Conservation (phyloP, 2,329 filamentous ascomycete species). For the Rugonectria rugulosa region DNA sequence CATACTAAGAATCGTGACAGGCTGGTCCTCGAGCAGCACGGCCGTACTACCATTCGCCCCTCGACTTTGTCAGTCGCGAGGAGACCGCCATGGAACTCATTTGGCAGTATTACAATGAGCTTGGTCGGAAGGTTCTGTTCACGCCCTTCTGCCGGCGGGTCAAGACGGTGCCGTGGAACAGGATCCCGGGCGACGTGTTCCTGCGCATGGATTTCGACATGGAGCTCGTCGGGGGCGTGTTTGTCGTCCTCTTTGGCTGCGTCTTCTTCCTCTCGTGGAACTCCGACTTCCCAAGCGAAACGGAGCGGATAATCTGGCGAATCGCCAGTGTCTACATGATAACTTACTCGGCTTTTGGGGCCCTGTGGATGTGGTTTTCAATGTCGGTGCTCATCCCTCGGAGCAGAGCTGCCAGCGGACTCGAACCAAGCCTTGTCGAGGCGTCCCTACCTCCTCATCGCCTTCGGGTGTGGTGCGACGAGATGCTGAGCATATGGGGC, state of each 20-base stretch:
- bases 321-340: slow-evolving; percentile 20
- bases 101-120: slow-evolving; percentile 24
- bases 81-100: slow-evolving; percentile 16
- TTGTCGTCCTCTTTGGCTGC: slow-evolving; percentile 19
- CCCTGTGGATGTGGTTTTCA: slow-evolving; percentile 16
- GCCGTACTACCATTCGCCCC: slow-evolving; percentile 11
- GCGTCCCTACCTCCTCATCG: background rate
- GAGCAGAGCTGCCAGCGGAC: background rate
- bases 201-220: slow-evolving; percentile 22
- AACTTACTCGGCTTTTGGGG: slow-evolving; percentile 6
- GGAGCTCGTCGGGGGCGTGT: slow-evolving; percentile 15
- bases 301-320: slow-evolving; percentile 16
- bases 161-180: slow-evolving; percentile 9
- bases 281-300: background rate
- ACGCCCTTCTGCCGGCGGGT: slow-evolving; percentile 18
- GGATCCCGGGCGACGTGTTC: slow-evolving; percentile 16
- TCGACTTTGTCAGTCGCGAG: slow-evolving; percentile 22
- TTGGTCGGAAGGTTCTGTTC: slow-evolving; percentile 7
- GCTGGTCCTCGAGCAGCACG: slow-evolving; percentile 1
- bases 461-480: background rate
- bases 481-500: too few species aligned
- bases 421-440: slow-evolving; percentile 5
- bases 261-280: slow-evolving; percentile 19
- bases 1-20: background rate
- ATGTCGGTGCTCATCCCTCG: slow-evolving; percentile 23